A percentile compares a stretch with the other conserved stretches of the same genome.
Evolutionary conservation across 495 filamentous ascomycete species (phyloP).

Genomic region (Hyaloscypha finlandica): DNA sequence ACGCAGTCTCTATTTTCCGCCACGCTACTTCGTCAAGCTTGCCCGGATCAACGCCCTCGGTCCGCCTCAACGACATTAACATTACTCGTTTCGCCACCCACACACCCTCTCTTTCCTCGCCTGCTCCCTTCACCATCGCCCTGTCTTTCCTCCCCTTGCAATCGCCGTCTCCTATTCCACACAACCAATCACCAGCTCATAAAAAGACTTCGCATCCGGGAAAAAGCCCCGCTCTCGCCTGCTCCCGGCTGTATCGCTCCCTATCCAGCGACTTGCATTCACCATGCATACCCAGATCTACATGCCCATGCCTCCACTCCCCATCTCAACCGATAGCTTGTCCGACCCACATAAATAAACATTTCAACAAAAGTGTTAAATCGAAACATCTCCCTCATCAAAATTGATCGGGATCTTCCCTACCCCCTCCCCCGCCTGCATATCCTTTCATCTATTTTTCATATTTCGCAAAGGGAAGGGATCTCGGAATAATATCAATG

Average conservation of each 20-base stretch:
- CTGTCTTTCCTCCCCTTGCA: neutral
- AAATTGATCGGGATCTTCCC: neutral
- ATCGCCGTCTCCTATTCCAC: neutral
- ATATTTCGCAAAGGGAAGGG: neutral
- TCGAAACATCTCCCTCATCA: neutral
- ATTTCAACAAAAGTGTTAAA: neutral
- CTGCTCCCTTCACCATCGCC: neutral
- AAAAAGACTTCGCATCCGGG: neutral
- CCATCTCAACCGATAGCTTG: neutral
- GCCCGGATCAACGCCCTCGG: neutral
- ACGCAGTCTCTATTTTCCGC: neutral
- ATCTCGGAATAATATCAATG: neutral
- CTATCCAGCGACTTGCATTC: constrained; percentile 7
- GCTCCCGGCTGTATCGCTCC: constrained; percentile 7
- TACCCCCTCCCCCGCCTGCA: neutral
- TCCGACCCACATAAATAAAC: neutral
- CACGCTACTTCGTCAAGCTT: neutral
- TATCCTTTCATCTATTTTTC: neutral
- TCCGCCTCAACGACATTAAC: neutral
- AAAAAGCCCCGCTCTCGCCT: neutral
- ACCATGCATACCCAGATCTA: constrained; percentile 4
- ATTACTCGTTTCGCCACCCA: neutral
- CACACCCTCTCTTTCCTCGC: neutral
- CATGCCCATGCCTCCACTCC: neutral
- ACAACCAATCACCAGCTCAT: constrained; percentile 6